A percentile compares a stretch with the other conserved stretches of the same genome.
phyloP scores from a whole-genome alignment of 805 yeast species.

The Torulaspora quercuum region DNA sequence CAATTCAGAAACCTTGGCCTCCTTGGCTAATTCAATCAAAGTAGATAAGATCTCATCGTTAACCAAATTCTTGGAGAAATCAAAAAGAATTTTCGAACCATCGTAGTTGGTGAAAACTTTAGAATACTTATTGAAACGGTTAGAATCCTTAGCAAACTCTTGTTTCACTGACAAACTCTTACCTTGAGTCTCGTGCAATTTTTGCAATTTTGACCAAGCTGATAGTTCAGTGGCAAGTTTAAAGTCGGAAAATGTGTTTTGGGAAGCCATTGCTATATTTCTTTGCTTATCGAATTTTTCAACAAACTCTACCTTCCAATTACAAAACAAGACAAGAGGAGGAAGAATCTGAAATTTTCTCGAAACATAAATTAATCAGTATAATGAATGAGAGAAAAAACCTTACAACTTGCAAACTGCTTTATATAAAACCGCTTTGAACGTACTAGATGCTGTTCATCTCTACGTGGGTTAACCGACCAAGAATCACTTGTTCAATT shows the following conservation, averaged over 20 bases:
- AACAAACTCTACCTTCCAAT: not conserved
- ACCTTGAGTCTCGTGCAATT: slow-evolving; percentile 65
- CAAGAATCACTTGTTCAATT: slow-evolving; percentile 5
- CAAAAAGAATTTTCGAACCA: slow-evolving; percentile 85
- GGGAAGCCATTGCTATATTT: slow-evolving; percentile 21
- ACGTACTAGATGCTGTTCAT: no score
- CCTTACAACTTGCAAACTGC: not conserved
- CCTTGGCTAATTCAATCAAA: slow-evolving; percentile 77
- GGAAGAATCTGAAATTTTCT: not conserved
- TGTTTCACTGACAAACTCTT: slow-evolving; percentile 68
- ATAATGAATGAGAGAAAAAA: no score
- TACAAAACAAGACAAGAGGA: no score
- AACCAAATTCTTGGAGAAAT: slow-evolving; percentile 90
- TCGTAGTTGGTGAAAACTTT: slow-evolving; percentile 80
- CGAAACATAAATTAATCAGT: no score
- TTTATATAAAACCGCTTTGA: no score
- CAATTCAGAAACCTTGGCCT: slow-evolving; percentile 80
- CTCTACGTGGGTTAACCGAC: no score
- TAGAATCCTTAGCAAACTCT: slow-evolving; percentile 70
- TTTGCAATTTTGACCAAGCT: slow-evolving; percentile 78
- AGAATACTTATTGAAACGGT: slow-evolving; percentile 73
- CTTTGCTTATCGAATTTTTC: not conserved
- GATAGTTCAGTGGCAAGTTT: slow-evolving; percentile 68
- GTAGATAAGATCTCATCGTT: slow-evolving; percentile 73
- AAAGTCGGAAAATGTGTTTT: slow-evolving; percentile 44